Evolutionary conservation across 2,329 filamentous ascomycete species (phyloP), one percentile per base, ranked within the genome.

Genomic region (Raffaelea ambrosiae): DNA sequence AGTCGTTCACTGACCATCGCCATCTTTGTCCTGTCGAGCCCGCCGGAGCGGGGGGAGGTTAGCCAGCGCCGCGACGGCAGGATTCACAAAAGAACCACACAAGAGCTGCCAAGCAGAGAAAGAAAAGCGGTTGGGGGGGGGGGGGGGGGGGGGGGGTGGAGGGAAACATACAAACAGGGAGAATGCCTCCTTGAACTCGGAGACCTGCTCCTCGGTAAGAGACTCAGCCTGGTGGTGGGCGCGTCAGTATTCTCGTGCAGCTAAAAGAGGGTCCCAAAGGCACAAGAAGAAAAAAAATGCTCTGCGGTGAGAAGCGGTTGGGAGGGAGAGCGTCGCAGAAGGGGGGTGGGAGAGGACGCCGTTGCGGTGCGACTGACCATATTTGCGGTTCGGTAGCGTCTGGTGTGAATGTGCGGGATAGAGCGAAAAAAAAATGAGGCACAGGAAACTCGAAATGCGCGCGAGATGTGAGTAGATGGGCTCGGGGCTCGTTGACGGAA

Each of bases 141-240:
- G 13, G 29, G 39, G 11, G 10, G 26, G 21, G n/a, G 18, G 46
- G 49, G 31, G 23, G 38, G 46, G 47, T 50, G 63, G 55, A 31
- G 29, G 36, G 11, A 41, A 21, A 72, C 93, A 84, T 84, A 98
- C 93, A 73, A 98, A 98, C 58, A 98, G 88, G 69, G 93, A 98
- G 76, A 98, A 98, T 48, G 93, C 93, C 77, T 98, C 93, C 86
- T 97, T 98, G 80, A 97, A 98, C 77, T 98, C 93, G 68, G 93
- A 97, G 69, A 98, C 93, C 81, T 98, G 93, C 77, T 98, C 93
- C 80, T 98, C 93, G 62, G 93, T 97, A 66, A 98, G 85, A 70
- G 91, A 91, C 70, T 98, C 93, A 69, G 91, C 91, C 91, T 97
- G 68, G 57, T 31, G n/a, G 35, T 8, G 22, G 10, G 26, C 19